Conservation (phyloP, 495 filamentous ascomycete genomes). For the Penicillium alfredii region DNA sequence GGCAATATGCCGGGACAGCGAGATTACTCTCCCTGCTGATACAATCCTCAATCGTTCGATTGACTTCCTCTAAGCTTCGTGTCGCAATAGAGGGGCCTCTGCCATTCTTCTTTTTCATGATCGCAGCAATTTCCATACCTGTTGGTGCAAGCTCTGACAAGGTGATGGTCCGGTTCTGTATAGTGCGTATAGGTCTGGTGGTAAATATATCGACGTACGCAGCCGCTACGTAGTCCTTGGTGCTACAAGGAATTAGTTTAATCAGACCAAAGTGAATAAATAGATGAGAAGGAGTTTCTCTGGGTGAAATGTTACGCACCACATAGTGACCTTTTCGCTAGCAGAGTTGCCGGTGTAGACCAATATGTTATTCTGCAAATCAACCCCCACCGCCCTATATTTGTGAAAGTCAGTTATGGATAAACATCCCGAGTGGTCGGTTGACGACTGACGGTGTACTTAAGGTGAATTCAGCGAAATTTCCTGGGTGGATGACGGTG, state of each 20-base stretch:
- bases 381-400: slow-evolving; percentile 15
- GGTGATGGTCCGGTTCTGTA: slow-evolving; percentile 8
- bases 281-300: no score
- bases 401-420: slow-evolving; percentile 1
- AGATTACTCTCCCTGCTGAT: slow-evolving; percentile 2
- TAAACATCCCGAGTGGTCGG: slow-evolving; percentile 3
- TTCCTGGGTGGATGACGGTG: slow-evolving; percentile 10
- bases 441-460: slow-evolving; percentile 7
- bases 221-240: slow-evolving; percentile 14
- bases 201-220: slow-evolving; percentile 16
- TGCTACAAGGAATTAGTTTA: slow-evolving; percentile 7
- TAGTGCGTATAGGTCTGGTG: slow-evolving; percentile 7
- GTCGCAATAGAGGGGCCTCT: slow-evolving; percentile 3
- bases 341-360: slow-evolving; percentile 12
- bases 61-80: slow-evolving; percentile 8
- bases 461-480: slow-evolving; percentile 18
- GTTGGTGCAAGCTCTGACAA: slow-evolving; percentile 14
- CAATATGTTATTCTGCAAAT: slow-evolving; percentile 10
- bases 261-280: slow-evolving; percentile 2
- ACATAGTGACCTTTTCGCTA: slow-evolving; percentile 3
- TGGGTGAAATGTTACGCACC: slow-evolving; percentile 1
- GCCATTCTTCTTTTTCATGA: slow-evolving; percentile 6
- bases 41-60: slow-evolving; percentile 3
- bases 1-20: slow-evolving; percentile 10
- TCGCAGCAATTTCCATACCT: slow-evolving; percentile 10